A percentile compares a stretch with the other conserved stretches of the same genome.
These are phyloP conservation scores for Microdochium nivale DNA, from an alignment of 2,329 filamentous ascomycete genomes.

Conservation along the genomic window DNA sequence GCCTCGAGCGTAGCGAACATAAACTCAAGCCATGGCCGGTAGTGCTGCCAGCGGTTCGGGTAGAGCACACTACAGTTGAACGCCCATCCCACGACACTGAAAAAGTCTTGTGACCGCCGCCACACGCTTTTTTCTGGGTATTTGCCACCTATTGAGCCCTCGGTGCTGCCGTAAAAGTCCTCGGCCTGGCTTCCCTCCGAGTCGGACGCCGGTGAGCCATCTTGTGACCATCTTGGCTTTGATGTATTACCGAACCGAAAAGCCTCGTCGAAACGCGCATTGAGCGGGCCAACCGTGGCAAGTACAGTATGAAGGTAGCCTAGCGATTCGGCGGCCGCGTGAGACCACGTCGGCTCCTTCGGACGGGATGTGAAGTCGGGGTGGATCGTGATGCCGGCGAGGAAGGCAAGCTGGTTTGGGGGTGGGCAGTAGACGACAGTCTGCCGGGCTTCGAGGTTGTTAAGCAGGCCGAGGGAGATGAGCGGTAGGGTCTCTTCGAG, in stretches of 20 bases:
- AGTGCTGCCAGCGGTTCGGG: slow-evolving; percentile 69
- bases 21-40: slow-evolving; percentile 71
- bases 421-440: slow-evolving; percentile 55
- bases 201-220: slow-evolving; percentile 19
- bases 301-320: slow-evolving; percentile 63
- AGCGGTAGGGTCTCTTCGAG: slow-evolving; percentile 52
- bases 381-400: slow-evolving; percentile 76
- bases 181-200: slow-evolving; percentile 32
- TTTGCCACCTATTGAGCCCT: slow-evolving; percentile 42
- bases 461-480: slow-evolving; percentile 50
- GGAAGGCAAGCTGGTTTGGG: slow-evolving; percentile 63
- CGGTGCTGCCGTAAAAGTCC: slow-evolving; percentile 38
- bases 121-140: slow-evolving; percentile 64
- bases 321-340: slow-evolving; percentile 59
- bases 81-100: slow-evolving; percentile 82
- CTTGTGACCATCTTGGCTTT: slow-evolving; percentile 15
- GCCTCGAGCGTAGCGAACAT: slow-evolving; percentile 70
- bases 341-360: slow-evolving; percentile 47
- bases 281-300: slow-evolving; percentile 56
- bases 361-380: slow-evolving; percentile 70
- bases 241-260: slow-evolving; percentile 52
- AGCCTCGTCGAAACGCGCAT: slow-evolving; percentile 60
- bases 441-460: slow-evolving; percentile 31
- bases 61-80: slow-evolving; percentile 78
- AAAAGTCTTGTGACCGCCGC: slow-evolving; percentile 75